These are phyloP conservation scores for Acacia melanoxylon DNA, from an alignment of 306 rosid genomes.

Conservation along the genomic window DNA sequence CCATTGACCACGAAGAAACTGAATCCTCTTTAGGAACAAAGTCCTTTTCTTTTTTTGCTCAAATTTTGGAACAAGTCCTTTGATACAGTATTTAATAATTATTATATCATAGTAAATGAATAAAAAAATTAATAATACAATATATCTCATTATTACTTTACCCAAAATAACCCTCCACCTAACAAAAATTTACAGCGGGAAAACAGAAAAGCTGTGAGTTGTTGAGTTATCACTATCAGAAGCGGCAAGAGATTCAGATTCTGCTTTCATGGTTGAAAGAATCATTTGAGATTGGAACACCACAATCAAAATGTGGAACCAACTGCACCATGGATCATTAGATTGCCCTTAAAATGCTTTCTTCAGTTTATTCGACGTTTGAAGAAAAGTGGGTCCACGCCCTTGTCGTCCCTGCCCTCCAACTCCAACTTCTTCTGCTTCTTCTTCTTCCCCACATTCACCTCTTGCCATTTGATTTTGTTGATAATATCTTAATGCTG, in stretches of 20 bases:
- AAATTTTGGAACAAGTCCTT: too few species aligned
- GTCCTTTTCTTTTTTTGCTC: too few species aligned
- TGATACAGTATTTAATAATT: too few species aligned
- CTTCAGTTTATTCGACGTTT: conserved; percentile 29
- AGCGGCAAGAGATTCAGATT: background rate
- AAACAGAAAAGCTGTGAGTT: background rate
- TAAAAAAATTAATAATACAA: background rate
- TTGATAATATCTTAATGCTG: conserved; percentile 68
- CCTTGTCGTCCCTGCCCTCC: conserved; percentile 24
- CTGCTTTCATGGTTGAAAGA: background rate
- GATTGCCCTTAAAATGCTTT: conserved; percentile 30
- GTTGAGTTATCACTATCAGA: background rate
- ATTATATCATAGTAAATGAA: background rate
- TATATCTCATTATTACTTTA: background rate
- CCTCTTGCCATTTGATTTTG: conserved; percentile 43
- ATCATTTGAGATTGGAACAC: background rate
- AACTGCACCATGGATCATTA: background rate
- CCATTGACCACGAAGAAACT: too few species aligned
- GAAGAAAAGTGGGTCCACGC: conserved; percentile 12
- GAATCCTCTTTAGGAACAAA: too few species aligned
- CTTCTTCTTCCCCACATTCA: conserved; percentile 49
- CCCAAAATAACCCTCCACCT: background rate
- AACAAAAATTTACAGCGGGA: background rate
- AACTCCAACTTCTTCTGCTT: conserved; percentile 35
- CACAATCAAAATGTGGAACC: background rate